Percentiles rank a stretch among this genome's conserved stretches.
Evolutionary conservation across 202 grass and related monocot genomes (phyloP).

Genomic region (Panicum virgatum): DNA sequence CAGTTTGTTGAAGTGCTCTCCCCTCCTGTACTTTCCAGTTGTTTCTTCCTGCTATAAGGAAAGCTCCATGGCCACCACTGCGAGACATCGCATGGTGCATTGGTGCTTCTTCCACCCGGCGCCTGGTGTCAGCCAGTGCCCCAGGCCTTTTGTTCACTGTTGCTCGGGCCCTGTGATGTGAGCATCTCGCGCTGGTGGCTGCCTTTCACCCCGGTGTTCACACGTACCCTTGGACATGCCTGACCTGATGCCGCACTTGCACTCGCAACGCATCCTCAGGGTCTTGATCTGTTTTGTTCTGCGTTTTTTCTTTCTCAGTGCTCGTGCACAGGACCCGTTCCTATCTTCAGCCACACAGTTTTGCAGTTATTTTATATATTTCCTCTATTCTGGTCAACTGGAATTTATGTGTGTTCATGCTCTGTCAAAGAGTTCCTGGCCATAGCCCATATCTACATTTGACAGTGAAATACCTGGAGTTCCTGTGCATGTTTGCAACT

Average conservation of each 20-base stretch:
- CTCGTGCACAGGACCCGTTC: slow-evolving; percentile 11
- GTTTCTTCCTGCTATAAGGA: slow-evolving; percentile 46
- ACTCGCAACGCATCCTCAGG: not conserved
- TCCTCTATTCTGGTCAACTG: not conserved
- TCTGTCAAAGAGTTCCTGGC: slow-evolving; percentile 6
- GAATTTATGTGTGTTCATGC: not conserved
- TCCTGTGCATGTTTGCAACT: not conserved
- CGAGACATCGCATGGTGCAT: slow-evolving; percentile 50
- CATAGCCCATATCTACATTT: not conserved
- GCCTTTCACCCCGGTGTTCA: slow-evolving; percentile 41
- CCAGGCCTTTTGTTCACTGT: slow-evolving; percentile 47
- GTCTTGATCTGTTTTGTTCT: slow-evolving; percentile 40
- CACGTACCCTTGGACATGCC: slow-evolving; percentile 23
- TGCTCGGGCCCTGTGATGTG: too few relatives aligned
- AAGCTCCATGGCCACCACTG: slow-evolving; percentile 46
- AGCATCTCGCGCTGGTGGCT: slow-evolving; percentile 37
- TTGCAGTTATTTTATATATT: not conserved
- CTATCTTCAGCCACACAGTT: slow-evolving; percentile 24
- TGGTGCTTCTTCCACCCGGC: slow-evolving; percentile 53
- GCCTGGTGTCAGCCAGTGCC: slow-evolving; percentile 12
- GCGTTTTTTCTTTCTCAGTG: slow-evolving; percentile 3
- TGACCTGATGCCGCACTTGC: slow-evolving; percentile 40
- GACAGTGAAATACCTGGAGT: not conserved
- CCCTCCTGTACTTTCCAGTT: slow-evolving; percentile 46
- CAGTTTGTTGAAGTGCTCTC: slow-evolving; percentile 49